Percentiles rank a stretch among this genome's conserved stretches.
These are phyloP conservation scores for Wickerhamomyces sydowiorum DNA, from an alignment of 805 yeast genomes.

Conservation along the genomic window DNA sequence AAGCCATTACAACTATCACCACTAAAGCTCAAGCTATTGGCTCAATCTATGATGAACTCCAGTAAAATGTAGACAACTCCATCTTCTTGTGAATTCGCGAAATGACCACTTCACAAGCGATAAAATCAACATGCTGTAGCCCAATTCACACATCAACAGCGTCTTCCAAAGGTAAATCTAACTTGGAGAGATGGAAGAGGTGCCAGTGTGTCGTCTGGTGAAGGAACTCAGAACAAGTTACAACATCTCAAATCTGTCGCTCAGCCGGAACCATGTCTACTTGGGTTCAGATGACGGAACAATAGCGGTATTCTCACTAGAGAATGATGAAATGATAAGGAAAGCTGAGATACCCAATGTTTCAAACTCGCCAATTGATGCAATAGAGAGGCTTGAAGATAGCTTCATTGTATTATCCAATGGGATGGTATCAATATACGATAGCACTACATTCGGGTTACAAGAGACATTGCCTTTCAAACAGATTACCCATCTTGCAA, in stretches of 20 bases:
- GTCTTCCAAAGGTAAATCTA: too few relatives aligned
- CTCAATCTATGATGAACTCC: too few relatives aligned
- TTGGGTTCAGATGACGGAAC: neutral
- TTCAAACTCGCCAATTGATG: neutral
- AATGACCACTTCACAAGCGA: too few relatives aligned
- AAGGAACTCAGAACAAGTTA: neutral
- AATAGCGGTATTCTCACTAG: neutral
- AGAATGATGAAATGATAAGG: neutral
- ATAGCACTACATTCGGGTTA: neutral
- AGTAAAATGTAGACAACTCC: too few relatives aligned
- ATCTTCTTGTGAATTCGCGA: too few relatives aligned
- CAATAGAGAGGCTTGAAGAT: neutral
- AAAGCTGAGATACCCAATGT: neutral
- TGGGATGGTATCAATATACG: conserved; percentile 3
- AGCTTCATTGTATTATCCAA: neutral
- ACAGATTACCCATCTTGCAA: conserved; percentile 7
- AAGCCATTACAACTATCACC: too few relatives aligned
- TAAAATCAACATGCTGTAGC: too few relatives aligned
- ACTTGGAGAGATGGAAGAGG: neutral
- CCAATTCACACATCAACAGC: too few relatives aligned
- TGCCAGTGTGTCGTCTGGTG: neutral
- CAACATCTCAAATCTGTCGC: neutral
- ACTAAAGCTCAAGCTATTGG: too few relatives aligned
- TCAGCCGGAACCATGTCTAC: neutral
- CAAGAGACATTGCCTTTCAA: conserved; percentile 15